Evolutionary conservation across 1,284 basidiomycete species (phyloP).

Genomic region (Pascua guehoae): DNA sequence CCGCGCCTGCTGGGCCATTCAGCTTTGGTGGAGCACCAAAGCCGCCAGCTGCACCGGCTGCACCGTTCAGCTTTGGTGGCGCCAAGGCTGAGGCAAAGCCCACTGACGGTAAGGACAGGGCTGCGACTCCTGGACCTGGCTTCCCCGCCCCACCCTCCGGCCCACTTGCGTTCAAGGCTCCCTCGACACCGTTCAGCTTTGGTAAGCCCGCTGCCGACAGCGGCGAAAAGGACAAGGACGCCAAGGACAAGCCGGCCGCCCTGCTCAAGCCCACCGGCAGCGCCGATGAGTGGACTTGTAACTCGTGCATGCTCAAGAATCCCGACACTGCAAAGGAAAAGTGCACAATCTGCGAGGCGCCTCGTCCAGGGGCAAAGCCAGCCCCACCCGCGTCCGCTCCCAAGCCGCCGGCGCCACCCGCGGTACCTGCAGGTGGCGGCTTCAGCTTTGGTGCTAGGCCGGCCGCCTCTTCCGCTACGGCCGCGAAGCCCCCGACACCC

Average conservation of each 20-base stretch:
- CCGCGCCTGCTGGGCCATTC: background rate
- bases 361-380: conserved; percentile 28
- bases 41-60: conserved; percentile 2
- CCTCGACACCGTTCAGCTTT: conserved; percentile 9
- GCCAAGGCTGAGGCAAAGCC: background rate
- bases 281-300: conserved; percentile 52
- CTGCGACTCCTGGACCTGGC: background rate
- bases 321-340: conserved; percentile 51
- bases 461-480: background rate
- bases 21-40: background rate
- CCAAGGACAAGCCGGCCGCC: background rate
- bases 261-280: background rate
- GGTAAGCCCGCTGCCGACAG: too few relatives aligned
- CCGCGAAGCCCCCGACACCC: background rate
- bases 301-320: conserved; percentile 54
- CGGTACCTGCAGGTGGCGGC: conserved; percentile 1
- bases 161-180: background rate
- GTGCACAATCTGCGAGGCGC: conserved; percentile 57
- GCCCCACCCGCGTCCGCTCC: conserved; percentile 6
- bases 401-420: background rate
- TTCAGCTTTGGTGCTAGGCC: conserved; percentile 9
- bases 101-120: background rate
- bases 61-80: conserved; percentile 6
- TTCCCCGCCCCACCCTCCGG: background rate
- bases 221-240: conserved; percentile 30